phyloP scores from a whole-genome alignment of 164 flowering plant species.

The Umbilicus rupestris region DNA sequence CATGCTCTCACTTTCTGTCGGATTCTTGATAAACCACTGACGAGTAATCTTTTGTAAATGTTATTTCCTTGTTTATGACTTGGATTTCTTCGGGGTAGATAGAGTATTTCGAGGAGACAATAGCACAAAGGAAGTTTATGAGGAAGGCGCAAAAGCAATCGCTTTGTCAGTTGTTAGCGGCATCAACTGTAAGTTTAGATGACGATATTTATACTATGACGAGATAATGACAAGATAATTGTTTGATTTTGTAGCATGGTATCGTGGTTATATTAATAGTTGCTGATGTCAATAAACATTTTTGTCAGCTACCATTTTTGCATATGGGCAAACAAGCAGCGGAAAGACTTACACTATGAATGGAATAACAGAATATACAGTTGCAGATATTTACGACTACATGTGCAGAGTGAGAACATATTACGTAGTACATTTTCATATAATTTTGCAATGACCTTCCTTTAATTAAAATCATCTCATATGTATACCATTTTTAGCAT shows the following conservation, averaged over 20 bases:
- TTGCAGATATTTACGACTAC: conserved; percentile 78
- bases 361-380: conserved; percentile 73
- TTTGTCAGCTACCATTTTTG: conserved; percentile 82
- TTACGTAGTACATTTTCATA: not conserved
- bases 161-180: conserved; percentile 65
- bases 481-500: conserved; percentile 27
- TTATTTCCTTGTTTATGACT: not conserved
- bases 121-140: conserved; percentile 53
- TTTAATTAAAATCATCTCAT: not conserved
- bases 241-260: not conserved
- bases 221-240: not conserved
- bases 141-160: conserved; percentile 53
- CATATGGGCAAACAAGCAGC: conserved; percentile 99
- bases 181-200: conserved; percentile 47
- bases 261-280: not conserved
- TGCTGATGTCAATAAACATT: not conserved
- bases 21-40: not conserved
- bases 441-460: not conserved
- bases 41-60: not conserved
- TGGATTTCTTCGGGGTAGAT: conserved; percentile 24
- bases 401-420: conserved; percentile 42
- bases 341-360: conserved; percentile 96
- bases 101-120: conserved; percentile 45
- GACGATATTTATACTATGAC: not conserved
- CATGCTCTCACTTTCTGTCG: not conserved